A percentile compares a stretch with the other conserved stretches of the same genome.
Conservation (phyloP, 2,329 filamentous ascomycete genomes). For the Cercospora citrullina region DNA sequence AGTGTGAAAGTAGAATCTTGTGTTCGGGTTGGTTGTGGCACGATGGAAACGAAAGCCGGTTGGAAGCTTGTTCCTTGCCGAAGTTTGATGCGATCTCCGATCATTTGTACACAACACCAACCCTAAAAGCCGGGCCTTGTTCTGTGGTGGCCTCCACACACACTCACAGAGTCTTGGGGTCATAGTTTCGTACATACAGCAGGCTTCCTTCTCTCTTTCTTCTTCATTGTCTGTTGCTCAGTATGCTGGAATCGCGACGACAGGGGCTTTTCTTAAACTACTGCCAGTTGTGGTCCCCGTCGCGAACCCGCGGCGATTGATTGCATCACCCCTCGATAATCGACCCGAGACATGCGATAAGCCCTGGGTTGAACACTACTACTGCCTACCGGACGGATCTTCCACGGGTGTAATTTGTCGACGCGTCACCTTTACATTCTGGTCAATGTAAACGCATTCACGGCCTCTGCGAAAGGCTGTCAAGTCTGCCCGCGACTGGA, state of each 20-base stretch:
- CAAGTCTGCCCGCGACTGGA: not conserved
- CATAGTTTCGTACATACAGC: conserved; percentile 4
- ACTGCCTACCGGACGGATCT: not conserved
- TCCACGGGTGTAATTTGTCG: not conserved
- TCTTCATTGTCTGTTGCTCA: not conserved
- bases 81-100: conserved; percentile 4
- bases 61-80: conserved; percentile 4
- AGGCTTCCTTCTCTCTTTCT: not conserved
- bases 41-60: not conserved
- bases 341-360: conserved; percentile 7
- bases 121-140: conserved; percentile 5
- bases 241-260: not conserved
- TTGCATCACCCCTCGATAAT: conserved; percentile 3
- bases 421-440: not conserved
- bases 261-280: not conserved
- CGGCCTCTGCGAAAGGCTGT: not conserved
- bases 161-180: conserved; percentile 1
- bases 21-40: not conserved
- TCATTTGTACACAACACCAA: conserved; percentile 1
- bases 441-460: conserved; percentile 2
- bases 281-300: not conserved
- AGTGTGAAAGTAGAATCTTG: not conserved
- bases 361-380: not conserved
- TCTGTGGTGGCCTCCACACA: not conserved
- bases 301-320: not conserved